Evolutionary conservation across 768 basidiomycete genomes (phyloP).

Genomic region (Auricularia sp.): DNA sequence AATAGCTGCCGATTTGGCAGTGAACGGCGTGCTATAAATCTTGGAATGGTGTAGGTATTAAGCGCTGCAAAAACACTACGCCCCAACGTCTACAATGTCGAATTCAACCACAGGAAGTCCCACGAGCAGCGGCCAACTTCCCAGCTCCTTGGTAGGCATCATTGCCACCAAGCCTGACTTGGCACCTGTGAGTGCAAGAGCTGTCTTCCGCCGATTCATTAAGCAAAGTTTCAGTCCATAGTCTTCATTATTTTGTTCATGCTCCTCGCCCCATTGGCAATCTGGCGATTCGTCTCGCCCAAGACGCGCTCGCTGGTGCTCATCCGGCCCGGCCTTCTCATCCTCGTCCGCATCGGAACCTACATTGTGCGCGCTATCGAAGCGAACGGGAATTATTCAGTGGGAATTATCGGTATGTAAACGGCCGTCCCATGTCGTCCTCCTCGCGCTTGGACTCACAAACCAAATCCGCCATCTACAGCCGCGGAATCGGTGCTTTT

Average conservation of each 20-base stretch:
- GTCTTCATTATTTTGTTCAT: neutral
- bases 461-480: neutral
- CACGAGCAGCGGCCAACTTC: no score
- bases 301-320: neutral
- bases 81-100: no score
- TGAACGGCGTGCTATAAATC: no score
- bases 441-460: no score
- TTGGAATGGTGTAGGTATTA: no score
- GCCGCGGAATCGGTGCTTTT: neutral
- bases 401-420: neutral
- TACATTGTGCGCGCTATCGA: neutral
- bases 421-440: neutral
- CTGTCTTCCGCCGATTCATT: neutral
- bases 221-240: neutral
- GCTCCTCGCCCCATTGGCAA: neutral
- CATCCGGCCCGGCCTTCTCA: neutral
- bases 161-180: neutral
- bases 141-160: neutral
- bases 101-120: no score
- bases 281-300: neutral
- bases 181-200: neutral
- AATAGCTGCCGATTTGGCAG: no score
- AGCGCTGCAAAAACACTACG: no score
- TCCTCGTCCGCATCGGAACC: neutral
- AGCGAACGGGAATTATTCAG: neutral